These are phyloP conservation scores for Apiospora kogelbergensis DNA, from an alignment of 2,329 filamentous ascomycete species.

Conservation along the genomic window DNA sequence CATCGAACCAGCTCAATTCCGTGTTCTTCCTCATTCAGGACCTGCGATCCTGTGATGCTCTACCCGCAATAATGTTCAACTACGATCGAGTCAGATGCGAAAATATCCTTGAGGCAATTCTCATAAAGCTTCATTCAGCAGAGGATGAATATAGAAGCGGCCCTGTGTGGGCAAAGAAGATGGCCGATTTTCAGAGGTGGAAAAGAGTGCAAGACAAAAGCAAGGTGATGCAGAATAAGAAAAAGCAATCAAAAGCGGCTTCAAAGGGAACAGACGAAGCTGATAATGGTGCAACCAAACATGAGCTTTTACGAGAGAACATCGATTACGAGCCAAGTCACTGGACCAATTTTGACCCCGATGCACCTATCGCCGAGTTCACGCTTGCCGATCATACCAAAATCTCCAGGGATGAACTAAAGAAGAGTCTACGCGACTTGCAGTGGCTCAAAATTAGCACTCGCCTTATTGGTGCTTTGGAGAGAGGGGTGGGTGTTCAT, in stretches of 20 bases:
- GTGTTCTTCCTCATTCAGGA: conserved; percentile 56
- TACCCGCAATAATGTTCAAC: conserved; percentile 77
- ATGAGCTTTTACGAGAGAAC: conserved; percentile 57
- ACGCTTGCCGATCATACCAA: conserved; percentile 66
- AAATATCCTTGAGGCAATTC: conserved; percentile 49
- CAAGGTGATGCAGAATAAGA: conserved; percentile 33
- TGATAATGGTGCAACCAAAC: conserved; percentile 50
- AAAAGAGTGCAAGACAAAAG: conserved; percentile 44
- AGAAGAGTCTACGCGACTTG: conserved; percentile 52
- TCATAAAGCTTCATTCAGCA: conserved; percentile 51
- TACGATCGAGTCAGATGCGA: conserved; percentile 70
- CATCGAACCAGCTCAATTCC: conserved; percentile 38
- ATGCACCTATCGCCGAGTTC: conserved; percentile 61
- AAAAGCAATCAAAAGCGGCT: conserved; percentile 36
- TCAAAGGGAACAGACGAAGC: conserved; percentile 40
- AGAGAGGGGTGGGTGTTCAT: conserved; percentile 72
- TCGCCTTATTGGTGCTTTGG: conserved; percentile 59
- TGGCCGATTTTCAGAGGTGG: conserved; percentile 59
- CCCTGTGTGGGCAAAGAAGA: conserved; percentile 58
- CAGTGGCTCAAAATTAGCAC: conserved; percentile 48
- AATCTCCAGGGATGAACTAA: conserved; percentile 57
- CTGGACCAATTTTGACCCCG: conserved; percentile 67
- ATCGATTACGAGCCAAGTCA: conserved; percentile 53
- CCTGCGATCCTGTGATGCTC: conserved; percentile 61
- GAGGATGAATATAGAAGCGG: conserved; percentile 59